A percentile compares a stretch with the other conserved stretches of the same genome.
Conservation (phyloP, 176 grass and related monocot species). For the Triticum dicoccoides region DNA sequence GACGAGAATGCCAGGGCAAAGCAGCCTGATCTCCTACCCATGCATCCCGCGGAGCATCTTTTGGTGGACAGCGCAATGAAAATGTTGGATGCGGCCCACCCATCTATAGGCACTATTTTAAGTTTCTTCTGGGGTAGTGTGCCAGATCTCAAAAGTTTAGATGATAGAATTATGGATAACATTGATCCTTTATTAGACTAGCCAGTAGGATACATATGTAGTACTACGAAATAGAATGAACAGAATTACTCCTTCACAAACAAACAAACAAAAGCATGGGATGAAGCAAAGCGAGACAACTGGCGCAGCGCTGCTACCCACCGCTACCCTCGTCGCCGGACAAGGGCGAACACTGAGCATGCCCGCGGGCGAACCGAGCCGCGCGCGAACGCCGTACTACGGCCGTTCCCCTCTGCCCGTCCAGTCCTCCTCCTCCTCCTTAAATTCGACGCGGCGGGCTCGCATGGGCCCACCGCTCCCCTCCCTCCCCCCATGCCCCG, state of each 20-base stretch:
- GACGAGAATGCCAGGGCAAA: not conserved
- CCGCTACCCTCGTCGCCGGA: not conserved
- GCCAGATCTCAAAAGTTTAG: not conserved
- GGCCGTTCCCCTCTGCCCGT: not conserved
- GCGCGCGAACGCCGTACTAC: too few species aligned
- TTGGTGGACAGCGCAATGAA: not conserved
- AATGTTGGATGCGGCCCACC: too few species aligned
- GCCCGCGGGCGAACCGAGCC: too few species aligned
- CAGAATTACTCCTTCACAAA: not conserved
- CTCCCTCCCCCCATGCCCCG: not conserved
- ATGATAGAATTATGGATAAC: not conserved
- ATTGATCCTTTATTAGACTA: not conserved
- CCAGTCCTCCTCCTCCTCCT: too few species aligned
- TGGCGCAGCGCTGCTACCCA: not conserved
- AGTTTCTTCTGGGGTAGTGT: not conserved
- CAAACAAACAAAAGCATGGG: not conserved
- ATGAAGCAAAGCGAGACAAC: not conserved
- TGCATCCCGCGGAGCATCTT: not conserved
- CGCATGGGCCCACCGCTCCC: not conserved
- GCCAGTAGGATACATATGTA: too few species aligned
- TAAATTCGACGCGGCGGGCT: not conserved
- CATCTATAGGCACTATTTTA: not conserved
- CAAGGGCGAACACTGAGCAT: too few species aligned
- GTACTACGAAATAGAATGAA: not conserved
- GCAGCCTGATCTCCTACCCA: not conserved